These are phyloP conservation scores for Suhomyces maxii DNA, from an alignment of 1,139 yeast species.

Conservation along the genomic window DNA sequence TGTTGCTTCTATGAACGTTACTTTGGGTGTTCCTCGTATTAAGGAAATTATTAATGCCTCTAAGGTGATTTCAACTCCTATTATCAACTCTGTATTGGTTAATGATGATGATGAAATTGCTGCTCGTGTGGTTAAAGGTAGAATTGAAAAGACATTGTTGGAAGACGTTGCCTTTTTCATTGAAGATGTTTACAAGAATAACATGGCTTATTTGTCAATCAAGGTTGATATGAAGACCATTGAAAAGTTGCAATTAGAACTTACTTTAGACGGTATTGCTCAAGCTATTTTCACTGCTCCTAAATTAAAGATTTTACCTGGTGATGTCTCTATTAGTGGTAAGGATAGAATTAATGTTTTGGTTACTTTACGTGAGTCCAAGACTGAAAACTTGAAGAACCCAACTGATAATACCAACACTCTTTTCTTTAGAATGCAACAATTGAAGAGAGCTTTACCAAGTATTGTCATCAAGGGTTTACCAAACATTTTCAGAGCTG, in stretches of 20 bases:
- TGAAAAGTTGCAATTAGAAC: constrained; percentile 85
- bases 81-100: constrained; percentile 90
- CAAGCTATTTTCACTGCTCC: constrained; percentile 82
- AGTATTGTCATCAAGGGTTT: constrained; percentile 90
- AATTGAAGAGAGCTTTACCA: constrained; percentile 81
- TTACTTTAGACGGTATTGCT: constrained; percentile 83
- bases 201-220: constrained; percentile 75
- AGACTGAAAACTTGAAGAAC: constrained; percentile 39
- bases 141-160: constrained; percentile 88
- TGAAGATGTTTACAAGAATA: constrained; percentile 89
- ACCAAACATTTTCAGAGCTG: constrained; percentile 90
- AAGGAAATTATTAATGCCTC: constrained; percentile 98
- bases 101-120: constrained; percentile 95
- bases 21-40: constrained; percentile 98
- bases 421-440: constrained; percentile 86
- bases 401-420: constrained; percentile 54
- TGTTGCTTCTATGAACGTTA: constrained; percentile 98
- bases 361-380: constrained; percentile 58
- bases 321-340: constrained; percentile 71
- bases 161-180: constrained; percentile 85
- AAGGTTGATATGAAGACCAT: constrained; percentile 83
- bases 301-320: constrained; percentile 75
- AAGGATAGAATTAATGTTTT: constrained; percentile 73
- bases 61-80: constrained; percentile 92
- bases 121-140: constrained; percentile 96